A percentile compares a stretch with the other conserved stretches of the same genome.
These are phyloP conservation scores for Xylaria sp. DNA, from an alignment of 2,329 filamentous ascomycete genomes.

Conservation along the genomic window DNA sequence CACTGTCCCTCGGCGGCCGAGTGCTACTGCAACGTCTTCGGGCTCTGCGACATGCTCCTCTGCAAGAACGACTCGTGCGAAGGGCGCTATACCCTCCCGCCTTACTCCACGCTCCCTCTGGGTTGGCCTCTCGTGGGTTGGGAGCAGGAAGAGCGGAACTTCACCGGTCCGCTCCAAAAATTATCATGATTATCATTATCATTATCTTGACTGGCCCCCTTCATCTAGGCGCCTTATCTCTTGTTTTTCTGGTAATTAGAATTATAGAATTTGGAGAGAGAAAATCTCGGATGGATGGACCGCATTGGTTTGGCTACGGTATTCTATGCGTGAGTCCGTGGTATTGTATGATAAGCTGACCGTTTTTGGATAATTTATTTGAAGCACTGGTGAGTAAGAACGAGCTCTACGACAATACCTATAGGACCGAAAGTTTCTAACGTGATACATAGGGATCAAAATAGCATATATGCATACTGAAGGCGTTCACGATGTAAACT, in stretches of 20 bases:
- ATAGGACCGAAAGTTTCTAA: not conserved
- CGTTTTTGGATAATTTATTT: not conserved
- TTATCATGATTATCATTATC: not conserved
- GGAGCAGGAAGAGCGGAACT: slow-evolving; percentile 47
- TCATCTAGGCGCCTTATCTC: too few relatives aligned
- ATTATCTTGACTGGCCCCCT: not conserved
- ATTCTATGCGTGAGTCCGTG: not conserved
- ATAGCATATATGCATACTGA: too few relatives aligned
- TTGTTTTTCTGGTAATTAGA: too few relatives aligned
- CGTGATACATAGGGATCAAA: too few relatives aligned
- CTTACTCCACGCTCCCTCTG: slow-evolving; percentile 60
- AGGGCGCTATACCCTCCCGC: slow-evolving; percentile 64
- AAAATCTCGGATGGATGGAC: not conserved
- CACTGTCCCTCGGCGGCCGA: slow-evolving; percentile 65
- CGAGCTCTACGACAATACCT: too few relatives aligned
- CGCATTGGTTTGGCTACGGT: not conserved
- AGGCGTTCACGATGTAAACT: too few relatives aligned
- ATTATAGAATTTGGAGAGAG: too few relatives aligned
- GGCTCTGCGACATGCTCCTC: slow-evolving; percentile 55
- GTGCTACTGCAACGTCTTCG: slow-evolving; percentile 72
- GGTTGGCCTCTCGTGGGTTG: slow-evolving; percentile 68
- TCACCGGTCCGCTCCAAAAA: slow-evolving; percentile 28
- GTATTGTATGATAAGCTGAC: not conserved
- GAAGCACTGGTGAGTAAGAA: not conserved
- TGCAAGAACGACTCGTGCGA: slow-evolving; percentile 56